Evolutionary conservation across 768 basidiomycete genomes (phyloP).

Genomic region (Mrakia frigida): DNA sequence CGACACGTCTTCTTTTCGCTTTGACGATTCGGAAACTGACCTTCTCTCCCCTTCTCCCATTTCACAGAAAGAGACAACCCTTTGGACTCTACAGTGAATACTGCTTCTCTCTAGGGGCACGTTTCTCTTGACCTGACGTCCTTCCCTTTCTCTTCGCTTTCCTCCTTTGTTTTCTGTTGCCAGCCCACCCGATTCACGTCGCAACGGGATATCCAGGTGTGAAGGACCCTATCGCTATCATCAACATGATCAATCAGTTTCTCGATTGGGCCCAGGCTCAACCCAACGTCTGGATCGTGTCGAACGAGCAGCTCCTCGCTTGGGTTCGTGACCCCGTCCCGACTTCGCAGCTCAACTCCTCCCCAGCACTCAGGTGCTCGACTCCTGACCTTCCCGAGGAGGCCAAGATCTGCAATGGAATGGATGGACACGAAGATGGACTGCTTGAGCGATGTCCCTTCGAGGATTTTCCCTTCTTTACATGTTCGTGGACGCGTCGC

Average conservation of each 20-base stretch:
- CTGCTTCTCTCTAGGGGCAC: too few species aligned
- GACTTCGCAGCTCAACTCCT: conserved; percentile 54
- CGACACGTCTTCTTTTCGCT: neutral
- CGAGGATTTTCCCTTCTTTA: conserved; percentile 70
- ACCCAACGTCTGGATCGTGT: conserved; percentile 69
- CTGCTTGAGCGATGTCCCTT: conserved; percentile 57
- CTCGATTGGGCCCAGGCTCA: conserved; percentile 75
- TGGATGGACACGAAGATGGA: conserved; percentile 62
- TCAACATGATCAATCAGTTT: conserved; percentile 71
- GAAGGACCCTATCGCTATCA: conserved; percentile 51
- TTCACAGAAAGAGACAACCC: conserved; percentile 64
- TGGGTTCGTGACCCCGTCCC: conserved; percentile 70
- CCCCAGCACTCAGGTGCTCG: conserved; percentile 59
- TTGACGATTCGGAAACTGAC: neutral
- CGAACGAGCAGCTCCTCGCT: conserved; percentile 62
- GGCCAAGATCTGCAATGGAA: conserved; percentile 67
- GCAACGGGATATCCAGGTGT: conserved; percentile 46
- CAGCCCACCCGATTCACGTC: conserved; percentile 67
- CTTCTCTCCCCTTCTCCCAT: neutral
- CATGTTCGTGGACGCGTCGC: conserved; percentile 48
- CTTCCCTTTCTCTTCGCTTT: too few species aligned
- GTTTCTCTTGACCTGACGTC: too few species aligned
- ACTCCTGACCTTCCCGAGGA: conserved; percentile 56
- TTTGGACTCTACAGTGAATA: conserved; percentile 62
- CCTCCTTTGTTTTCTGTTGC: too few species aligned